Conservation (phyloP, 331 rosid species). For the Rosa hybrid region DNA sequence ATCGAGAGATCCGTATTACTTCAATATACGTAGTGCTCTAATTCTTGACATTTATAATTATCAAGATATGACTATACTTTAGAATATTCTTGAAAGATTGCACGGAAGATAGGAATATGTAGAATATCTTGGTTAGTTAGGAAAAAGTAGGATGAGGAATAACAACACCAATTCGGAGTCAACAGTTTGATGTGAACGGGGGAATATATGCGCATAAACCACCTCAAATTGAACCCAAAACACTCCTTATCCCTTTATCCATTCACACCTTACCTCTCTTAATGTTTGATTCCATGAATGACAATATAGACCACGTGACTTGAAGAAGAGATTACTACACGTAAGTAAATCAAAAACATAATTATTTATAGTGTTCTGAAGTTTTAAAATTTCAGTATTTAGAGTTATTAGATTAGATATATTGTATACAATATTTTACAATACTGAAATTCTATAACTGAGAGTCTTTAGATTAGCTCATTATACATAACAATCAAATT, state of each 20-base stretch:
- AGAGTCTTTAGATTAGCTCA: too few relatives aligned
- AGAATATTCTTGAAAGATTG: background rate
- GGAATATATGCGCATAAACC: background rate
- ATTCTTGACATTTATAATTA: background rate
- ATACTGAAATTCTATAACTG: too few relatives aligned
- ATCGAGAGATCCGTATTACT: too few relatives aligned
- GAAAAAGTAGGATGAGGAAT: background rate
- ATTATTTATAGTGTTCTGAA: too few relatives aligned
- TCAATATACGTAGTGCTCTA: too few relatives aligned
- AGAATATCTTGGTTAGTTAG: background rate
- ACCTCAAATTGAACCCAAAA: slow-evolving; percentile 18
- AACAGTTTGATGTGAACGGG: slow-evolving; percentile 1
- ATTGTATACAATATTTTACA: too few relatives aligned
- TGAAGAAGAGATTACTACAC: background rate
- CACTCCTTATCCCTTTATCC: slow-evolving; percentile 38
- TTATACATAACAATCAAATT: too few relatives aligned
- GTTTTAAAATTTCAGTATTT: too few relatives aligned
- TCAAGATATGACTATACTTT: background rate
- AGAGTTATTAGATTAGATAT: too few relatives aligned
- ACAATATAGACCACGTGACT: background rate
- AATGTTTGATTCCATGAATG: background rate
- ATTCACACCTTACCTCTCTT: background rate
- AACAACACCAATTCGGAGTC: background rate
- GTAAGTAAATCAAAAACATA: too few relatives aligned
- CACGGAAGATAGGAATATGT: background rate